Evolutionary conservation across 371 early-diverging fungal species (phyloP).

Genomic region (Apophysomyces trapeziformis): DNA sequence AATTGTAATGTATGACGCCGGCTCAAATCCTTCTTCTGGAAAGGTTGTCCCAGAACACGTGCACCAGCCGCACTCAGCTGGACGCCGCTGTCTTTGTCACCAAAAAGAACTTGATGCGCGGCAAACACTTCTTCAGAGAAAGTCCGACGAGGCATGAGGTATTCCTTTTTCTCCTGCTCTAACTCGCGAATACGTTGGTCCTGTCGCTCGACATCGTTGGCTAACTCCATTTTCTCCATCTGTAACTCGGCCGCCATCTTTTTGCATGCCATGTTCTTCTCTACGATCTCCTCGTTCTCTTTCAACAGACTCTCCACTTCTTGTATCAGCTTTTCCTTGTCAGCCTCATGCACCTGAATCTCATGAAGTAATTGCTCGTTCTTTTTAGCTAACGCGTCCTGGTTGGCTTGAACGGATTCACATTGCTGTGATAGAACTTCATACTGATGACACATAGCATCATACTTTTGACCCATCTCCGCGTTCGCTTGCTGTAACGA

Average conservation of each 20-base stretch:
- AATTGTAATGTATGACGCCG: slow-evolving; percentile 29
- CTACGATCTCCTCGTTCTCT: slow-evolving; percentile 41
- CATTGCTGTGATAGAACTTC: slow-evolving; percentile 32
- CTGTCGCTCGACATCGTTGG: slow-evolving; percentile 38
- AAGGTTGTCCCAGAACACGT: slow-evolving; percentile 7
- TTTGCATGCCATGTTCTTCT: slow-evolving; percentile 44
- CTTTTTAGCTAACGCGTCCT: slow-evolving; percentile 22
- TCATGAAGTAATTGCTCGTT: slow-evolving; percentile 18
- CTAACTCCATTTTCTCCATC: slow-evolving; percentile 38
- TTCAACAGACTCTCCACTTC: slow-evolving; percentile 39
- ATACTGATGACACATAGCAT: slow-evolving; percentile 42
- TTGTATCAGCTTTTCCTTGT: slow-evolving; percentile 31
- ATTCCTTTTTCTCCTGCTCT: slow-evolving; percentile 46
- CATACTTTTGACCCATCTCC: slow-evolving; percentile 48
- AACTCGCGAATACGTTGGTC: slow-evolving; percentile 30
- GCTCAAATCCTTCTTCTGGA: slow-evolving; percentile 14
- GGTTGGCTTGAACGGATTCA: slow-evolving; percentile 21
- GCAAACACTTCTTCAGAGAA: slow-evolving; percentile 57
- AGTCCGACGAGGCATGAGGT: slow-evolving; percentile 42
- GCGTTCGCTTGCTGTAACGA: slow-evolving; percentile 41
- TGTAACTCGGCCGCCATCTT: slow-evolving; percentile 46
- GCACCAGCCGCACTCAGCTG: not conserved
- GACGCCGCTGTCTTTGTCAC: slow-evolving; percentile 8
- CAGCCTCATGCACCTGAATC: slow-evolving; percentile 28
- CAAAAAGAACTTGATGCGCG: slow-evolving; percentile 43